Conservation (phyloP, 352 stramenopile species). For the Phytophthora idaei region DNA sequence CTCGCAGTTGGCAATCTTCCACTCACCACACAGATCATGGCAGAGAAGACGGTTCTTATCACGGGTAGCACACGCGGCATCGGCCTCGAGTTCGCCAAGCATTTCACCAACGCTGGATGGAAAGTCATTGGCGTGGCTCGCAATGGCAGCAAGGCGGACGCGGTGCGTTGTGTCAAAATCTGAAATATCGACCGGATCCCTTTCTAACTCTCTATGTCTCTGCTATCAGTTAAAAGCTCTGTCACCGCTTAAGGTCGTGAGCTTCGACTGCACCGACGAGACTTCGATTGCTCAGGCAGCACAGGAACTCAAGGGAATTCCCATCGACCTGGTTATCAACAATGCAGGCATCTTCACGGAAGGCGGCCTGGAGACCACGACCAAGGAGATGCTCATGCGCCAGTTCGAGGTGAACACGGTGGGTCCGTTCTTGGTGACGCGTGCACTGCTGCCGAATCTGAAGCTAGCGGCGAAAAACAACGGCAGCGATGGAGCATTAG, state of each 20-base stretch:
- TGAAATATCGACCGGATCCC: background rate
- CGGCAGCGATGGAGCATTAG: conserved; percentile 17
- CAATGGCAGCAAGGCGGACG: conserved; percentile 30
- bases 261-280: conserved; percentile 52
- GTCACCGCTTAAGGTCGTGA: conserved; percentile 46
- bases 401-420: conserved; percentile 71
- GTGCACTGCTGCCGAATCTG: conserved; percentile 48
- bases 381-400: conserved; percentile 51
- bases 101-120: conserved; percentile 51
- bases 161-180: conserved; percentile 24
- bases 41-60: conserved; percentile 54
- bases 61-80: conserved; percentile 54
- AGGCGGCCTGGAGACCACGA: conserved; percentile 32
- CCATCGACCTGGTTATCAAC: conserved; percentile 69
- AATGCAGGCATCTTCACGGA: conserved; percentile 52
- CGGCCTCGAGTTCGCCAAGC: conserved; percentile 47
- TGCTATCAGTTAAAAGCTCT: conserved; percentile 35
- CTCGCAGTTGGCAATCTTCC: conserved; percentile 10
- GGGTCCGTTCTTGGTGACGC: conserved; percentile 58
- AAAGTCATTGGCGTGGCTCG: conserved; percentile 51
- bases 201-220: background rate
- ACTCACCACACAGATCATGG: conserved; percentile 6
- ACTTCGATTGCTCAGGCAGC: conserved; percentile 42
- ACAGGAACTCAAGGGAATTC: conserved; percentile 41
- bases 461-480: conserved; percentile 28